Percentiles rank a stretch among this genome's conserved stretches.
phyloP scores from a whole-genome alignment of 768 basidiomycete species.

The Phaffia tasmanica region DNA sequence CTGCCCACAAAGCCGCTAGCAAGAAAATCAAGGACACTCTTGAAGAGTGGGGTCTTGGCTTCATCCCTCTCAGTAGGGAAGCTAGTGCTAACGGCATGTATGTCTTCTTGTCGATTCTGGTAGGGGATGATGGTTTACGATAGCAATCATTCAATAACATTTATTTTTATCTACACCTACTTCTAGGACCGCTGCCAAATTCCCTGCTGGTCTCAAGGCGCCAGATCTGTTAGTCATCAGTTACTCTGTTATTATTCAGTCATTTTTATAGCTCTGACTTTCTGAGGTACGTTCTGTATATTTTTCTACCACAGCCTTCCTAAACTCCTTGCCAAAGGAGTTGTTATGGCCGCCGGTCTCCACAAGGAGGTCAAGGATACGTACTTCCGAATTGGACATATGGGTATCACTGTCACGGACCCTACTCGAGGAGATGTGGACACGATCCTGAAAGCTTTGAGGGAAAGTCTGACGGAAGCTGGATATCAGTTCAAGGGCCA shows the following conservation, averaged over 20 bases:
- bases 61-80: slow-evolving; percentile 52
- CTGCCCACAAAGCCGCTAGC: slow-evolving; percentile 59
- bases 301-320: neutral
- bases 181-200: slow-evolving; percentile 50
- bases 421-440: slow-evolving; percentile 61
- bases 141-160: slow-evolving; percentile 4
- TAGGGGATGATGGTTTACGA: slow-evolving; percentile 41
- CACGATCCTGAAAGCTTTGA: slow-evolving; percentile 55
- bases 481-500: slow-evolving; percentile 14
- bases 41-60: slow-evolving; percentile 56
- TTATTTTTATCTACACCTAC: slow-evolving; percentile 8
- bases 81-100: slow-evolving; percentile 90
- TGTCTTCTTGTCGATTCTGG: slow-evolving; percentile 35
- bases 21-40: slow-evolving; percentile 58
- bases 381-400: slow-evolving; percentile 50
- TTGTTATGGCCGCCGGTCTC: slow-evolving; percentile 80
- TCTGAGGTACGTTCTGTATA: neutral
- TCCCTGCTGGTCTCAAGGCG: slow-evolving; percentile 67
- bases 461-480: slow-evolving; percentile 29
- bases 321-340: slow-evolving; percentile 39
- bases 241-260: neutral
- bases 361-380: slow-evolving; percentile 69
- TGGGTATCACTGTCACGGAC: slow-evolving; percentile 77
- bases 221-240: slow-evolving; percentile 46
- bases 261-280: too few species aligned